A percentile compares a stretch with the other conserved stretches of the same genome.
These are phyloP conservation scores for Chlamydomonas schloesseri DNA, from an alignment of 139 green algal species.

Conservation along the genomic window DNA sequence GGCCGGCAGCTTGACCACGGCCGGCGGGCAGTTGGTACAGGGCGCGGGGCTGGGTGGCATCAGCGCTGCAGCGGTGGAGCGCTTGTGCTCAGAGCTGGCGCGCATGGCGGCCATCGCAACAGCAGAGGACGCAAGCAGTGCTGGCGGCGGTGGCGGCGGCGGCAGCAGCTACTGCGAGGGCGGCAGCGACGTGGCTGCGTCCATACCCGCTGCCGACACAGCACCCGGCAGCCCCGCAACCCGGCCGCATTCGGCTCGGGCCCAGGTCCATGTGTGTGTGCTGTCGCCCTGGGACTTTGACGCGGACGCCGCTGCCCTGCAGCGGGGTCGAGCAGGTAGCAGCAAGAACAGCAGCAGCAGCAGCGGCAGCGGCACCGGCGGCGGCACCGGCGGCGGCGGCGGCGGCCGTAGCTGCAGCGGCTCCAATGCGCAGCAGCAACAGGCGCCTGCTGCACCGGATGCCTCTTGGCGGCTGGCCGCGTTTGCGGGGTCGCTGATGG, in stretches of 20 bases:
- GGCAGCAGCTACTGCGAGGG: background rate
- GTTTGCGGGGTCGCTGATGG: background rate
- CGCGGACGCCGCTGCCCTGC: no score
- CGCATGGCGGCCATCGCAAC: background rate
- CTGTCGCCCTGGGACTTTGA: slow-evolving; percentile 36
- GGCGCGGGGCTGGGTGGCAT: background rate
- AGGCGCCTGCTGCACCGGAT: no score
- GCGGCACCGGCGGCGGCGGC: background rate
- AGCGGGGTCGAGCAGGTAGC: background rate
- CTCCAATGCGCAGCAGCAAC: background rate
- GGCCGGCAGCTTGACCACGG: no score
- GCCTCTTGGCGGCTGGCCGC: background rate
- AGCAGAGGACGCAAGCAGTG: background rate
- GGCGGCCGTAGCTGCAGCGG: background rate
- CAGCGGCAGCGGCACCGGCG: background rate
- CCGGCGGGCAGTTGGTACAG: no score
- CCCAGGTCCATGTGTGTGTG: background rate
- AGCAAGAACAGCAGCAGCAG: no score
- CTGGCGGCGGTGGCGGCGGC: no score
- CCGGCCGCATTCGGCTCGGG: background rate
- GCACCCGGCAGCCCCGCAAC: no score
- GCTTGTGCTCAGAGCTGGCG: no score
- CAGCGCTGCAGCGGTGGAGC: no score
- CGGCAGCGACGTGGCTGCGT: background rate
- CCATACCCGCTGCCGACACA: no score